Conservation (phyloP, 768 basidiomycete species). For the Rickenella mellea region DNA sequence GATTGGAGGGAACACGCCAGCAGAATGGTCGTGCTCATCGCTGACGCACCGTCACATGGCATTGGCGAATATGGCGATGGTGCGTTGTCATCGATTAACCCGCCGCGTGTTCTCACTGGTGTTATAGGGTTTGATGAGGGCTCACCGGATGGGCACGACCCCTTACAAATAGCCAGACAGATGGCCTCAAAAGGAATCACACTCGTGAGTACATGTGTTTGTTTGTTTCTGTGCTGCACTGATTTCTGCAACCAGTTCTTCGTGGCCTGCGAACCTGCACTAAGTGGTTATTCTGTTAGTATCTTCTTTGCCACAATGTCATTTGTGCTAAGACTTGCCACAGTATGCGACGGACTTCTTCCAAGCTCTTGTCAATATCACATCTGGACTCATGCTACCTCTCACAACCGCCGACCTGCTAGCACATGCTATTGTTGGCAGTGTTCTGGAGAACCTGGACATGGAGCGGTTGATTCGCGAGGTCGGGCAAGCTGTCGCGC, state of each 20-base stretch:
- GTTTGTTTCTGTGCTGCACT: constrained; percentile 4
- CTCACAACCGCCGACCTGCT: constrained; percentile 91
- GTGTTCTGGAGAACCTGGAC: constrained; percentile 94
- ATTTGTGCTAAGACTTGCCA: constrained; percentile 7
- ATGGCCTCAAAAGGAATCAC: constrained; percentile 93
- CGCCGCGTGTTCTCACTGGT: constrained; percentile 6
- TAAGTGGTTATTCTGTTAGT: constrained; percentile 83
- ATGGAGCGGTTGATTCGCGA: constrained; percentile 96
- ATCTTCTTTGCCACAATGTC: constrained; percentile 5
- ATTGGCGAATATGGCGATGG: constrained; percentile 97
- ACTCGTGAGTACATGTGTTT: constrained; percentile 42
- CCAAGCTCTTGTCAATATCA: constrained; percentile 85
- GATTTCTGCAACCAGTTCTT: constrained; percentile 59
- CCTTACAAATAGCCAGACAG: constrained; percentile 70
- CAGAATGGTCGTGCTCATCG: constrained; percentile 95
- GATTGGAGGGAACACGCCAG: constrained; percentile 83
- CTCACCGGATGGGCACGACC: constrained; percentile 90
- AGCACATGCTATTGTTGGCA: constrained; percentile 92
- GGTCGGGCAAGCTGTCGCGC: constrained; percentile 88
- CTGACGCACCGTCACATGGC: constrained; percentile 96
- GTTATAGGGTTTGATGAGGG: constrained; percentile 80
- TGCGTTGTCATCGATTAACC: constrained; percentile 23
- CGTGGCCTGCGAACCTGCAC: constrained; percentile 96
- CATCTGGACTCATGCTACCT: constrained; percentile 93
- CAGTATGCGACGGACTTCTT: constrained; percentile 93